Conservation (phyloP, 139 green algal species). For the Closterium sp. region DNA sequence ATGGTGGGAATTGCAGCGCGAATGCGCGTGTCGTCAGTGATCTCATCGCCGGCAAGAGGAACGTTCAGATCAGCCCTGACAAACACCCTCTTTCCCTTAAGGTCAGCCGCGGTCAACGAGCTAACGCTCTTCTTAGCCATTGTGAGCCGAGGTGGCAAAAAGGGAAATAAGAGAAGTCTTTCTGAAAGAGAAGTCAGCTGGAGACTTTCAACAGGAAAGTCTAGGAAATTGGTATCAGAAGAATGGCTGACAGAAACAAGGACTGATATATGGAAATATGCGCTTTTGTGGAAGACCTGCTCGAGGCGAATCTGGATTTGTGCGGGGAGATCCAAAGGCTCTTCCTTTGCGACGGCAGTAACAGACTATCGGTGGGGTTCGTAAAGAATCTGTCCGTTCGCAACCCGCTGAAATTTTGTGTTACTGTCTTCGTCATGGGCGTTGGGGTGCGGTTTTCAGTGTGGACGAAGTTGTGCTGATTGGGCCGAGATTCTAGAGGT, state of each 20-base stretch:
- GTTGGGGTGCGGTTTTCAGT: too few species aligned
- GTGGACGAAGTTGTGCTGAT: too few species aligned
- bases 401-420: too few species aligned
- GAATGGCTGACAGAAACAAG: background rate
- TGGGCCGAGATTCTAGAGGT: too few species aligned
- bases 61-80: constrained; percentile 95
- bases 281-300: too few species aligned
- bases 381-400: too few species aligned
- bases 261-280: too few species aligned
- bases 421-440: too few species aligned
- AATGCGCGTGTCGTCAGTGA: constrained; percentile 98
- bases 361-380: too few species aligned
- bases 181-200: background rate
- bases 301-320: too few species aligned
- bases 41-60: constrained; percentile 86
- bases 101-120: constrained; percentile 83
- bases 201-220: background rate
- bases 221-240: background rate
- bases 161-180: background rate
- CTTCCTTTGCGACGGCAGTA: too few species aligned
- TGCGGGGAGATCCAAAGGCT: too few species aligned
- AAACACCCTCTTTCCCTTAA: constrained; percentile 89
- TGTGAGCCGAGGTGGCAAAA: background rate
- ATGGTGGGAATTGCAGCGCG: constrained; percentile 92
- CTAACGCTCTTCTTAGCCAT: constrained; percentile 83